These are phyloP conservation scores for Xylariaceae sp. DNA, from an alignment of 2,329 filamentous ascomycete genomes.

Conservation along the genomic window DNA sequence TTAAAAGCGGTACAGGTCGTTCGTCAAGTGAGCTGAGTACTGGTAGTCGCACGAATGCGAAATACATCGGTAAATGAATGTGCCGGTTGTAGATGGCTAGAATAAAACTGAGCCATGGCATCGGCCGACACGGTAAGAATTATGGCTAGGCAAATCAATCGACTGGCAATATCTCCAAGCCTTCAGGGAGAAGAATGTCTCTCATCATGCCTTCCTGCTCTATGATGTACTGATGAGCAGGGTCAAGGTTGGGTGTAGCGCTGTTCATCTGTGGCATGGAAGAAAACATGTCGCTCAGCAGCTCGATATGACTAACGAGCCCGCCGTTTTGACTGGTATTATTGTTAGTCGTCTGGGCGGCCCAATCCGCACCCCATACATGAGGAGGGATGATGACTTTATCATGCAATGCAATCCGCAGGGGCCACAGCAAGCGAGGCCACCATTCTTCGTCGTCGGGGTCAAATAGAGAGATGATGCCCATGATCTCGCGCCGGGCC, in stretches of 20 bases:
- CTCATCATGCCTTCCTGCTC: conserved; percentile 20
- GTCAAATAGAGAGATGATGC: conserved; percentile 55
- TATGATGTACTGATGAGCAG: conserved; percentile 19
- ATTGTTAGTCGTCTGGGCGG: conserved; percentile 35
- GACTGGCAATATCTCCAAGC: conserved; percentile 19
- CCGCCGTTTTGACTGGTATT: conserved; percentile 27
- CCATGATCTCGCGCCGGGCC: conserved; percentile 59
- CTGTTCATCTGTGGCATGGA: conserved; percentile 24
- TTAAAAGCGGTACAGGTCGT: neutral
- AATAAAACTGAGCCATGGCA: neutral
- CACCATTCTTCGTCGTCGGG: conserved; percentile 53
- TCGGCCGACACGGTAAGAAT: neutral
- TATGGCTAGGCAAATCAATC: conserved; percentile 11
- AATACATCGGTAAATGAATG: neutral
- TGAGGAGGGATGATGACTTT: conserved; percentile 49
- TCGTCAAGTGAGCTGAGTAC: neutral
- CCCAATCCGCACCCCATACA: conserved; percentile 52
- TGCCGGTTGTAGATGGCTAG: neutral
- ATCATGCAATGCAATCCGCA: conserved; percentile 55
- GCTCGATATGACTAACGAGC: conserved; percentile 43
- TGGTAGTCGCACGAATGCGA: neutral
- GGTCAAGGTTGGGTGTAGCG: conserved; percentile 16
- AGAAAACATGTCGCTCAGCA: conserved; percentile 39
- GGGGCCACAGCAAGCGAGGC: conserved; percentile 56
- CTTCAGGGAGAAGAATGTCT: conserved; percentile 21